A percentile compares a stretch with the other conserved stretches of the same genome.
phyloP scores from a whole-genome alignment of 2,329 filamentous ascomycete genomes.

The Aspergillus neoniger region DNA sequence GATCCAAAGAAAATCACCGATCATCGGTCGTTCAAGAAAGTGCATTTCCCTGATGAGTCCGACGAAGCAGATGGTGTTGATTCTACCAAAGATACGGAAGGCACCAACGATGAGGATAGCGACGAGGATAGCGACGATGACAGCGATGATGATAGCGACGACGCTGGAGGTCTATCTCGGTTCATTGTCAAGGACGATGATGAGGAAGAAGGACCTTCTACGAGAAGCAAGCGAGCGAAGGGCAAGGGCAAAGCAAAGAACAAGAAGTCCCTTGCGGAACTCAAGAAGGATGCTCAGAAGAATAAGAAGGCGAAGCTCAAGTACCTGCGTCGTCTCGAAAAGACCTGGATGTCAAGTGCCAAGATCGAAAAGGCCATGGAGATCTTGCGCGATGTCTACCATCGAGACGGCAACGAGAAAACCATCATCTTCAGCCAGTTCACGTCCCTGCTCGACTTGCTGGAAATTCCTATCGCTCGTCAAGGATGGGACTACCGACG shows the following conservation, averaged over 20 bases:
- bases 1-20: conserved; percentile 72
- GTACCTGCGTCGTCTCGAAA: conserved; percentile 69
- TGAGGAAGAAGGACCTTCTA: conserved; percentile 32
- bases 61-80: conserved; percentile 28
- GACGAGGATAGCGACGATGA: conserved; percentile 44
- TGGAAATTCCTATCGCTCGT: conserved; percentile 70
- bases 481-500: conserved; percentile 62
- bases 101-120: conserved; percentile 35
- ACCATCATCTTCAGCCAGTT: conserved; percentile 82
- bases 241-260: conserved; percentile 49
- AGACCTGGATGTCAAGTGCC: conserved; percentile 71
- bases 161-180: conserved; percentile 22
- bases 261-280: conserved; percentile 40
- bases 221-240: conserved; percentile 43
- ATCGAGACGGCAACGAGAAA: conserved; percentile 63
- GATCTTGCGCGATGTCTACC: conserved; percentile 57
- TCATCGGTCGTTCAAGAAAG: conserved; percentile 70
- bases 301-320: conserved; percentile 66
- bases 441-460: conserved; percentile 73
- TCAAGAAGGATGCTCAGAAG: conserved; percentile 54
- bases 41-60: conserved; percentile 62
- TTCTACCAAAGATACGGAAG: conserved; percentile 10
- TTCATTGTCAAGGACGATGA: conserved; percentile 32
- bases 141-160: conserved; percentile 30
- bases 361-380: conserved; percentile 72